phyloP scores from a whole-genome alignment of 2,329 filamentous ascomycete genomes.

The Colletotrichum camelliae region DNA sequence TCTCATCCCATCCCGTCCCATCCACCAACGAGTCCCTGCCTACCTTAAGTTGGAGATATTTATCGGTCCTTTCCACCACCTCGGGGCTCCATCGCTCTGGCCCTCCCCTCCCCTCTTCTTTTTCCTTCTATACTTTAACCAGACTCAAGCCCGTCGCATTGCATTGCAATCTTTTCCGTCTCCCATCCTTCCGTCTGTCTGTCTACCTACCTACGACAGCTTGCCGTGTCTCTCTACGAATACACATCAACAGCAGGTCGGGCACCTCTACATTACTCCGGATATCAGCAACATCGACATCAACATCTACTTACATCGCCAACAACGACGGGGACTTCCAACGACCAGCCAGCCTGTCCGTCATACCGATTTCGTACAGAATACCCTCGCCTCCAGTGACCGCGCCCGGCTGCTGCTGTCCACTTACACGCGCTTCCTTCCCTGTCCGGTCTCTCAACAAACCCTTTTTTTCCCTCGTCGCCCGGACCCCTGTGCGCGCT shows the following conservation, averaged over 20 bases:
- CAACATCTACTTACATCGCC: not conserved
- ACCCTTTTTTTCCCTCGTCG: constrained; percentile 1
- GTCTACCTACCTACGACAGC: not conserved
- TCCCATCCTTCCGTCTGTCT: not conserved
- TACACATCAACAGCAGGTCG: not conserved
- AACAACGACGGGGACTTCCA: not conserved
- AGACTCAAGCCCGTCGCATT: not conserved
- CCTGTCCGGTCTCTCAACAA: constrained; percentile 16
- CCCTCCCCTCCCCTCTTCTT: constrained; percentile 16
- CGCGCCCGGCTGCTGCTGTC: not conserved
- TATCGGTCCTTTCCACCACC: constrained; percentile 22
- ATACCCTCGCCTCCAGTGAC: not conserved
- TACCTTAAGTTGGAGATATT: constrained; percentile 5
- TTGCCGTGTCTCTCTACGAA: not conserved
- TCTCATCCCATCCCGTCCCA: not conserved
- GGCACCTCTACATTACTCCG: not conserved
- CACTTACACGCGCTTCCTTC: constrained; percentile 17
- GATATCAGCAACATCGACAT: not conserved
- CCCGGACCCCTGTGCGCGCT: constrained; percentile 14
- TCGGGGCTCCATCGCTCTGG: constrained; percentile 12
- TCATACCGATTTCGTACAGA: not conserved
- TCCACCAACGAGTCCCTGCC: not conserved
- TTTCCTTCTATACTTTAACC: constrained; percentile 12
- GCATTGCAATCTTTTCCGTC: not conserved
- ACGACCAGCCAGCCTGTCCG: not conserved